Evolutionary conservation across 495 filamentous ascomycete species (phyloP).

Genomic region (Emericellopsis terricola): DNA sequence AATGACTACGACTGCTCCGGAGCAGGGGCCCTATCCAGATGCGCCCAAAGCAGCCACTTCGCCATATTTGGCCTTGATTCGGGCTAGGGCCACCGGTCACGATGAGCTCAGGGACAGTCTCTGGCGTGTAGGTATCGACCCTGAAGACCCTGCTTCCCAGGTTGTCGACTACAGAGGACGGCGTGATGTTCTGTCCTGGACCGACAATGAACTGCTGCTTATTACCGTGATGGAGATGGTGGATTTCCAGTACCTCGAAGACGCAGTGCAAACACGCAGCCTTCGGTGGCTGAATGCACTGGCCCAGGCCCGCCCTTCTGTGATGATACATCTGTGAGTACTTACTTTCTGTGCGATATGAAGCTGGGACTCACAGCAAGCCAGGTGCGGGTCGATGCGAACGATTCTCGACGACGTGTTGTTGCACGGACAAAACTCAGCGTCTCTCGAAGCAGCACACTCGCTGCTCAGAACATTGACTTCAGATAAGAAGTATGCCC

Average conservation of each 20-base stretch:
- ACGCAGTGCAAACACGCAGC: conserved; percentile 31
- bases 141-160: conserved; percentile 14
- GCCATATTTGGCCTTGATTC: conserved; percentile 32
- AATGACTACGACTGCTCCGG: conserved; percentile 13
- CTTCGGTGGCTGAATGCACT: conserved; percentile 33
- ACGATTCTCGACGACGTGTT: conserved; percentile 34
- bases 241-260: conserved; percentile 37
- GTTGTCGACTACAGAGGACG: conserved; percentile 14
- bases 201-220: conserved; percentile 36
- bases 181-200: conserved; percentile 22
- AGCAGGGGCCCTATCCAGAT: conserved; percentile 3
- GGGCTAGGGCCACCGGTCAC: conserved; percentile 22
- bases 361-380: neutral
- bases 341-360: too few species aligned
- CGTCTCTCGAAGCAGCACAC: conserved; percentile 32
- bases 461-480: conserved; percentile 30
- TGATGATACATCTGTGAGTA: conserved; percentile 32
- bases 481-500: conserved; percentile 22
- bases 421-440: conserved; percentile 31
- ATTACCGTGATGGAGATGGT: conserved; percentile 36
- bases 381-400: conserved; percentile 29
- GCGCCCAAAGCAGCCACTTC: conserved; percentile 18
- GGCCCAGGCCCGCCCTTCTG: conserved; percentile 23
- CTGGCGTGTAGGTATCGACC: conserved; percentile 30
- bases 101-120: conserved; percentile 33